phyloP scores from a whole-genome alignment of 345 rosid species.

The Gossypium ekmanianum region DNA sequence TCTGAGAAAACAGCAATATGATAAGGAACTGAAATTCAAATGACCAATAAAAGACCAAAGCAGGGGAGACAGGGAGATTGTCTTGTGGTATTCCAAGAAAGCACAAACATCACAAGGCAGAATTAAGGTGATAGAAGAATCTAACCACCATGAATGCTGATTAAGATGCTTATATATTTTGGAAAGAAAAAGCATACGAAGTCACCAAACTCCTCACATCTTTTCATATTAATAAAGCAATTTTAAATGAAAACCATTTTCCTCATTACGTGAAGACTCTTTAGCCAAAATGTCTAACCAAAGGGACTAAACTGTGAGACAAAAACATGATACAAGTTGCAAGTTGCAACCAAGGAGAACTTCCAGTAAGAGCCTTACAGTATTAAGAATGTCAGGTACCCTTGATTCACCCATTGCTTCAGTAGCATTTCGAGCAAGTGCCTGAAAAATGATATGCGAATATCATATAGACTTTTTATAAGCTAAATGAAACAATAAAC shows the following conservation, averaged over 20 bases:
- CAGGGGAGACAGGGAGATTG: background rate
- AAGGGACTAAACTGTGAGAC: background rate
- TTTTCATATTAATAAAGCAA: background rate
- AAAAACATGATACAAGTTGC: background rate
- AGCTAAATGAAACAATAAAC: background rate
- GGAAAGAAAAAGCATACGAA: background rate
- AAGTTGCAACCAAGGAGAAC: background rate
- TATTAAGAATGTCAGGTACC: constrained; percentile 52
- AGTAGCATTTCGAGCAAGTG: constrained; percentile 49
- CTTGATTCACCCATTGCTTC: constrained; percentile 75
- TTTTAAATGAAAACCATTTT: background rate
- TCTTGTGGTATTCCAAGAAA: background rate
- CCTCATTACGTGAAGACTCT: background rate
- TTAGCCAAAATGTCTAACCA: background rate
- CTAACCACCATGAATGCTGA: background rate
- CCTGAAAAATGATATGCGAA: constrained; percentile 36
- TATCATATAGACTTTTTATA: background rate
- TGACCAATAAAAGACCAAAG: constrained; percentile 3
- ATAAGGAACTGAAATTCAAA: constrained; percentile 6
- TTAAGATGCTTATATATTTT: background rate
- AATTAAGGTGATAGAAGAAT: background rate
- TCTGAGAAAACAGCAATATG: constrained; percentile 29
- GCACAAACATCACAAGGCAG: background rate
- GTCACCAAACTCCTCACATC: background rate
- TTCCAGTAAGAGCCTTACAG: constrained; percentile 29